Percentiles rank a stretch among this genome's conserved stretches.
phyloP scores from a whole-genome alignment of 1,284 basidiomycete genomes.

The Abortiporus biennis region DNA sequence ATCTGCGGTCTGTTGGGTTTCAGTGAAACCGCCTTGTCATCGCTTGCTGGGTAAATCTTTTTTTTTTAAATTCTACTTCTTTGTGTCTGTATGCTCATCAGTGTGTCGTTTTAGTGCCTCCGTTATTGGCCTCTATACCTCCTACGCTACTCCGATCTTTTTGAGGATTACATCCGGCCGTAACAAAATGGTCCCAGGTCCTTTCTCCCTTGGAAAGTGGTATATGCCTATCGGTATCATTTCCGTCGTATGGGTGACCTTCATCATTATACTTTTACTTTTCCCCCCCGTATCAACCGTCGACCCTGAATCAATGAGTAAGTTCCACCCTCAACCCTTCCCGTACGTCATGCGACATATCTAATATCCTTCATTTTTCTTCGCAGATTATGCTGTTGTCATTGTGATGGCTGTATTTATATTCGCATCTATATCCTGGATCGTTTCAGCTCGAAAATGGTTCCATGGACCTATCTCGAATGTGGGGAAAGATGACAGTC shows the following conservation, averaged over 20 bases:
- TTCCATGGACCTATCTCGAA: conserved; percentile 50
- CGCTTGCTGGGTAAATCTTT: conserved; percentile 53
- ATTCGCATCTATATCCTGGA: conserved; percentile 59
- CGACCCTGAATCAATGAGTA: conserved; percentile 49
- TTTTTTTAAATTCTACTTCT: not conserved
- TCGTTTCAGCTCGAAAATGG: conserved; percentile 62
- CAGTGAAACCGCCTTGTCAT: conserved; percentile 53
- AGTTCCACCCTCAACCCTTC: conserved; percentile 15
- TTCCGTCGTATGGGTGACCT: conserved; percentile 60
- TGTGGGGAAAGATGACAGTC: no score
- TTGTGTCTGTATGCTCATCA: not conserved
- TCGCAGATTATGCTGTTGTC: conserved; percentile 58
- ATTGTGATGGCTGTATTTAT: conserved; percentile 60
- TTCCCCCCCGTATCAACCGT: conserved; percentile 47
- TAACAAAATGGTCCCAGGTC: conserved; percentile 47
- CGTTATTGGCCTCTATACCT: conserved; percentile 65
- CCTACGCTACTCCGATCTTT: conserved; percentile 64
- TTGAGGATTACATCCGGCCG: conserved; percentile 65
- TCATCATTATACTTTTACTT: conserved; percentile 53
- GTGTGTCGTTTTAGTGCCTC: conserved; percentile 40
- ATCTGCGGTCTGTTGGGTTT: conserved; percentile 64
- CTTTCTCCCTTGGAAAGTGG: conserved; percentile 57
- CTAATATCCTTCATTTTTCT: conserved; percentile 3
- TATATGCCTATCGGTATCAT: conserved; percentile 50
- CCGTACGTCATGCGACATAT: not conserved